Conservation (phyloP, 2,329 filamentous ascomycete genomes). For the Ceratocystis alfenasii region DNA sequence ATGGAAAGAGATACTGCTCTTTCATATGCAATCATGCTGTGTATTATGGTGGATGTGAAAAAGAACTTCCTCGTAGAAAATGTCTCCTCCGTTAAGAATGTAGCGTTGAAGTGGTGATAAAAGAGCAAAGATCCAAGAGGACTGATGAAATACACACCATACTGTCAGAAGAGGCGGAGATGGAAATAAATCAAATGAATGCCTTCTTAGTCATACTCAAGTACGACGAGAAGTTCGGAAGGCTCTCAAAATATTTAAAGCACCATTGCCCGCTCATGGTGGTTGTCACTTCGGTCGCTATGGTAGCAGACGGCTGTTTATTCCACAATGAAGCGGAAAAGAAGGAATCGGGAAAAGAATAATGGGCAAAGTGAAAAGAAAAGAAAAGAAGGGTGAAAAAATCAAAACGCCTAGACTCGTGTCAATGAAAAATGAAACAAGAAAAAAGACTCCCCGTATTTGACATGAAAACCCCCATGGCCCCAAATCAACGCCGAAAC, state of each 20-base stretch:
- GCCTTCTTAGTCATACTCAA: not conserved
- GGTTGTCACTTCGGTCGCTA: too few species aligned
- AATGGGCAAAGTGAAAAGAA: not conserved
- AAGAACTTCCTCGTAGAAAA: not conserved
- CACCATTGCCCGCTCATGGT: too few species aligned
- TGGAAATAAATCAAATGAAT: not conserved
- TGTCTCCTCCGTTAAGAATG: not conserved
- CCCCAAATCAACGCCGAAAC: conserved; percentile 9
- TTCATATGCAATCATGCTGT: not conserved
- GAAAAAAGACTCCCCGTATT: not conserved
- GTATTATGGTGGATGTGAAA: not conserved
- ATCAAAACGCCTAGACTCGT: not conserved
- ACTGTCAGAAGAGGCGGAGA: not conserved
- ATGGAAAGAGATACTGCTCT: not conserved
- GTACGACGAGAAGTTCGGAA: not conserved
- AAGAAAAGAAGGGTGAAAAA: not conserved
- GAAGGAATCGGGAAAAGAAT: not conserved
- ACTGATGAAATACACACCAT: not conserved
- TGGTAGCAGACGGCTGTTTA: not conserved
- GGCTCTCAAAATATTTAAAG: too few species aligned
- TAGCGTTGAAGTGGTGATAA: not conserved
- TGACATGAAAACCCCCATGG: not conserved
- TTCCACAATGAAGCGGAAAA: not conserved
- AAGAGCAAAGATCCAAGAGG: not conserved
- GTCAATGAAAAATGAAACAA: conserved; percentile 1